Conservation (phyloP, 805 yeast genomes). For the Saturnispora galanensis region DNA sequence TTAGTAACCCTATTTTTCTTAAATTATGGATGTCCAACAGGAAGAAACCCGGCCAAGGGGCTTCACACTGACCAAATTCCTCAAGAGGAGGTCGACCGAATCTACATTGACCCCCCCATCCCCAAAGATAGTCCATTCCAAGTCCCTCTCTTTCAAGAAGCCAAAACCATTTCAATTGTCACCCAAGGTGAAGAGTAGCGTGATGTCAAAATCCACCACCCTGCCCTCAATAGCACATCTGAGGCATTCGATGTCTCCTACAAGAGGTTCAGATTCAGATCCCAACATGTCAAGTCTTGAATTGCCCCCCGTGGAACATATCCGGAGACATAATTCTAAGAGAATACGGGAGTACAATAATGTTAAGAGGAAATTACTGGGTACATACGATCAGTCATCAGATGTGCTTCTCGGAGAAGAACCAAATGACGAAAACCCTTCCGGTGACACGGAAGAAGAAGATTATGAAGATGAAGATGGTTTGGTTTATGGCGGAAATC, state of each 20-base stretch:
- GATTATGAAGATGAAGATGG: background rate
- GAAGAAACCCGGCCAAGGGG: background rate
- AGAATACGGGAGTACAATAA: conserved; percentile 5
- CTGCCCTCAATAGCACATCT: background rate
- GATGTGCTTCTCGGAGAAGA: background rate
- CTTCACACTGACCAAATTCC: background rate
- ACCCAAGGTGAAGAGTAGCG: background rate
- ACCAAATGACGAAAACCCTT: background rate
- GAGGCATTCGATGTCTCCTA: background rate
- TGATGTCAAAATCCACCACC: conserved; percentile 1
- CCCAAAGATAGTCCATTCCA: background rate
- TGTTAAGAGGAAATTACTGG: conserved; percentile 10
- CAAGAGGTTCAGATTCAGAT: background rate
- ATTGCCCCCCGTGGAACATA: background rate
- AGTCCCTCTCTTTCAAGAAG: conserved; percentile 2
- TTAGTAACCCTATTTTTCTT: background rate
- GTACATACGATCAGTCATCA: background rate
- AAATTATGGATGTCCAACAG: background rate
- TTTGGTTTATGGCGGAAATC: too few relatives aligned
- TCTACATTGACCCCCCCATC: background rate
- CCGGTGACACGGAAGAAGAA: background rate
- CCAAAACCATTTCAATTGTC: conserved; percentile 5
- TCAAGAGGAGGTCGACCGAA: conserved; percentile 4
- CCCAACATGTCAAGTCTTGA: background rate
- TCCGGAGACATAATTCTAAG: background rate